Evolutionary conservation across 345 rosid genomes (phyloP).

Genomic region (Gossypium longicalyx): DNA sequence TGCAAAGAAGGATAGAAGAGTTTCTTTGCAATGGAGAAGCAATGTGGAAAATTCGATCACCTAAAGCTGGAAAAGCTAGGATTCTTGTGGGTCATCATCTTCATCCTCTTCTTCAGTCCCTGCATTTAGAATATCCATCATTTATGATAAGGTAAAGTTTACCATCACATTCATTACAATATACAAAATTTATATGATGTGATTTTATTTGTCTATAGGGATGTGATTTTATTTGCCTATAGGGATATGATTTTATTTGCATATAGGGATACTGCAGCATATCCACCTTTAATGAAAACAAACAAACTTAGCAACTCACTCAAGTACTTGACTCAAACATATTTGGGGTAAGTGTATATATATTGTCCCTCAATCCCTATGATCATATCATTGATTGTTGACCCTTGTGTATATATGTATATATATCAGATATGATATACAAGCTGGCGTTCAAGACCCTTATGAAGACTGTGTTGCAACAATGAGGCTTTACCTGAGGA

Average conservation of each 20-base stretch:
- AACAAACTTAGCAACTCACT: constrained; percentile 95
- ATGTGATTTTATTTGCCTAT: background rate
- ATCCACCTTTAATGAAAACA: constrained; percentile 91
- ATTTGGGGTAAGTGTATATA: constrained; percentile 57
- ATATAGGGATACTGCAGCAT: constrained; percentile 70
- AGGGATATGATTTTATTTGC: constrained; percentile 25
- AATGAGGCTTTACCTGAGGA: constrained; percentile 86
- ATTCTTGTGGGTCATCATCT: constrained; percentile 90
- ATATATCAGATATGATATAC: constrained; percentile 62
- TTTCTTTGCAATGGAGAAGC: constrained; percentile 85
- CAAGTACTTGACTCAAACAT: constrained; percentile 75
- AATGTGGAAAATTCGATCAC: constrained; percentile 84
- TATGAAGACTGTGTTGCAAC: constrained; percentile 84
- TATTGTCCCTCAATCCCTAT: too few species aligned
- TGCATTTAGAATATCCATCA: constrained; percentile 75
- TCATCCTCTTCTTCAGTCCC: constrained; percentile 66
- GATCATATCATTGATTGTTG: too few species aligned
- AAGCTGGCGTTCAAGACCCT: constrained; percentile 71
- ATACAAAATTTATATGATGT: background rate
- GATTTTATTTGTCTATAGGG: constrained; percentile 26
- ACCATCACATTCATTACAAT: background rate
- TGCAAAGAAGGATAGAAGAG: constrained; percentile 73
- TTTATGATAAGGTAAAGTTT: constrained; percentile 57
- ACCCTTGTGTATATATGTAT: background rate
- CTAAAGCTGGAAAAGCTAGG: constrained; percentile 67